Percentiles rank a stretch among this genome's conserved stretches.
Conservation (phyloP, 805 yeast species). For the Yarrowia sp. region DNA sequence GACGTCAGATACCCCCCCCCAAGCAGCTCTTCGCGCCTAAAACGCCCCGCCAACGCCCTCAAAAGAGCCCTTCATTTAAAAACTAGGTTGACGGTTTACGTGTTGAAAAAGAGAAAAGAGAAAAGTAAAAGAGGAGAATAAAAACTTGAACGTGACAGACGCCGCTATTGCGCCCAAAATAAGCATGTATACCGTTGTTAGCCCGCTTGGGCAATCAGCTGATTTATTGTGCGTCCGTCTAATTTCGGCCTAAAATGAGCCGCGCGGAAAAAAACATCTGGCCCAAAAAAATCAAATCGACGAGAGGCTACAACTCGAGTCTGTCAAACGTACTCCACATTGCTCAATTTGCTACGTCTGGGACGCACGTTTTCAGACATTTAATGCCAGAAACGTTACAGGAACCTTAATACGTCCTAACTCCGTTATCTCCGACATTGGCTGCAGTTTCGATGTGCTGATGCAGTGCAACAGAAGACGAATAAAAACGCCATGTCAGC, state of each 20-base stretch:
- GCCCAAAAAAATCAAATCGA: background rate
- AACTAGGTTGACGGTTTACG: conserved; percentile 16
- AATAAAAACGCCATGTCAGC: no score
- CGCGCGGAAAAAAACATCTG: no score
- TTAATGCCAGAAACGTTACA: background rate
- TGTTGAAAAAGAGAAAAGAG: background rate
- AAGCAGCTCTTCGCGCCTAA: background rate
- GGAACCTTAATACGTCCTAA: no score
- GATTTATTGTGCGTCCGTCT: background rate
- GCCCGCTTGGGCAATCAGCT: background rate
- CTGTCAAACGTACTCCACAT: no score
- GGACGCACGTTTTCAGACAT: conserved; percentile 2
- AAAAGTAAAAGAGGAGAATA: no score
- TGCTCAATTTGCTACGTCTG: conserved; percentile 1
- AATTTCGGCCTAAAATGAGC: no score
- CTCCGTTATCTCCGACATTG: conserved; percentile 5
- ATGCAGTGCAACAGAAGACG: no score
- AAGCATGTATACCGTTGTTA: background rate
- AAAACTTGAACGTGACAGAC: background rate
- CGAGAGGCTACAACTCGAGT: no score
- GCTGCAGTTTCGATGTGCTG: no score
- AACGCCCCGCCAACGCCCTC: background rate
- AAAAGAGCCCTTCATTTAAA: background rate
- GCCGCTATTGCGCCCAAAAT: background rate
- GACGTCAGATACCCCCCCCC: no score